Evolutionary conservation across 2,329 filamentous ascomycete species (phyloP).

Genomic region (Penicillium frequentans): DNA sequence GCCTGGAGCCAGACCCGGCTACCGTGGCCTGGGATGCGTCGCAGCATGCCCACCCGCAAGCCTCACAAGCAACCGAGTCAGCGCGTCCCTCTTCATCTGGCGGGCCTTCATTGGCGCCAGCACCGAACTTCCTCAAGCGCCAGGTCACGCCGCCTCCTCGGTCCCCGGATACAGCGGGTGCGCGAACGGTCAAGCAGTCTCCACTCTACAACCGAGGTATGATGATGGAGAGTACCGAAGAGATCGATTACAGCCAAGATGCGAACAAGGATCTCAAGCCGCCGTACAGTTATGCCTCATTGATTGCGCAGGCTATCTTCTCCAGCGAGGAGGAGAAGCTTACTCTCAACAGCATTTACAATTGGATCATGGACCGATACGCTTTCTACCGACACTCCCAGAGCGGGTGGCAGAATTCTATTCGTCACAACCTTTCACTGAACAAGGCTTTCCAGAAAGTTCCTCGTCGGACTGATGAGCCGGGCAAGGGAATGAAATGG

Average conservation of each 20-base stretch:
- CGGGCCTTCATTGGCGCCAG: constrained; percentile 41
- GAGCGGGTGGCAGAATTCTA: constrained; percentile 97
- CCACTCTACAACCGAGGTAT: constrained; percentile 51
- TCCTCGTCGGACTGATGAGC: constrained; percentile 87
- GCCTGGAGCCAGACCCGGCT: constrained; percentile 35
- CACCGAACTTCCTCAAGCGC: constrained; percentile 45
- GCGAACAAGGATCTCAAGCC: constrained; percentile 90
- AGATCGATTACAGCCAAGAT: constrained; percentile 67
- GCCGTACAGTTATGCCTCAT: constrained; percentile 91
- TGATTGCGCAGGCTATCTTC: constrained; percentile 95
- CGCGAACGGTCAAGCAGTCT: constrained; percentile 45
- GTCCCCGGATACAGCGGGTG: constrained; percentile 41
- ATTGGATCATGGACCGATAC: constrained; percentile 86
- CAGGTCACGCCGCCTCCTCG: constrained; percentile 43
- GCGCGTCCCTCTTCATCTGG: constrained; percentile 26
- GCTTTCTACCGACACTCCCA: constrained; percentile 87
- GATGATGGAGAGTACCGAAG: constrained; percentile 55
- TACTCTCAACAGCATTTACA: constrained; percentile 89
- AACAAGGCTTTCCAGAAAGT: constrained; percentile 96
- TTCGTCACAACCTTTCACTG: constrained; percentile 91
- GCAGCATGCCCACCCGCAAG: constrained; percentile 39
- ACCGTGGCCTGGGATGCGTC: constrained; percentile 37
- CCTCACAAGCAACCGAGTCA: constrained; percentile 22
- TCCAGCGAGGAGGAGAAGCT: constrained; percentile 83
- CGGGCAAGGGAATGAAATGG: constrained; percentile 99